Evolutionary conservation across 768 basidiomycete genomes (phyloP), one percentile per base, ranked within the genome.

Genomic region (Russula ochroleuca): DNA sequence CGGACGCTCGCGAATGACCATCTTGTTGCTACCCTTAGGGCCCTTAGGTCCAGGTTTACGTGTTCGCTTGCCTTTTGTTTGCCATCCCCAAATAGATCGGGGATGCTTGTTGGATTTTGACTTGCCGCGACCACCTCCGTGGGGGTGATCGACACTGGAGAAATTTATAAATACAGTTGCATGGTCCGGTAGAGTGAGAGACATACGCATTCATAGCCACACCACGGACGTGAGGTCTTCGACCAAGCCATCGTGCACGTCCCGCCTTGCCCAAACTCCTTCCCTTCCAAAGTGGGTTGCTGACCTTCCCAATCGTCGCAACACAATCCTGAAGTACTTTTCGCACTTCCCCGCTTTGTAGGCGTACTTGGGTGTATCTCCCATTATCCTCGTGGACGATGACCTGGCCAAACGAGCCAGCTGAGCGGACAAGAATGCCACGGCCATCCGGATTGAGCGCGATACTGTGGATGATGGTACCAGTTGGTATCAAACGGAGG

Each of bases 71-170:
- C 94, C 94, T 79, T 94, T 93, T 15, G 92, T 90, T 62, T 88
- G 81, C 90, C 91, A 94, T 61, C 93, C 94, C 88, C 89, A 97
- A 58, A 91, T 84, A 13, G 92, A 94, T 31, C 90, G 86, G 2
- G 95, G 93, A 73, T 94, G 87, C 72, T 92, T 96, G 83, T 95
- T 87, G 62, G 92, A 92, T 81, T 99, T 98, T 64, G 90, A 92
- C 76, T 96, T 98, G 69, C 96, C 96, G 77, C 96, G 89, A 75
- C 96, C 96, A 79, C 96, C 95, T 75, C 95, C 95, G 73, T 97
- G 94, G 65, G 96, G 94, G 75, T 95, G 93, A 75, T 94, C 93
- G 59, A 81, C 83, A 51, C 92, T 94, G 57, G 28, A 35, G n/a
- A 31, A 15, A 40, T 38, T 47, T 8, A 56, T 65, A 11, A 69